Evolutionary conservation across 768 basidiomycete genomes (phyloP), one percentile per base, ranked within the genome.

Genomic region (Tricholoma sp.): DNA sequence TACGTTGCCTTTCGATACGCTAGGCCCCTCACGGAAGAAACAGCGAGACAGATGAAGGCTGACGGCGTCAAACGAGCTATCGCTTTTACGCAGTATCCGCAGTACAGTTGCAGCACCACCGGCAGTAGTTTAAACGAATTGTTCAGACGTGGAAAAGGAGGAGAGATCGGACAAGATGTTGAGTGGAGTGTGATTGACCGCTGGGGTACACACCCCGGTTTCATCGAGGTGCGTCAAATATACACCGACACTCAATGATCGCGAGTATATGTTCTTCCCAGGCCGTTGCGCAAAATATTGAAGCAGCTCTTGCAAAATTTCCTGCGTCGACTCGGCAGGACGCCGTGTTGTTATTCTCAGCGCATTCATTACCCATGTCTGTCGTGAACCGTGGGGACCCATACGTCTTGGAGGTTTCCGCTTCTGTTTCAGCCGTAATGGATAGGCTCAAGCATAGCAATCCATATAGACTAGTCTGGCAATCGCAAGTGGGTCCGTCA

Each of bases 301-400:
- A 91, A 70, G 79, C 81, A 7, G 87, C 94, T 1, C 80, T 99
- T 12, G 77, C 79, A 43, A 86, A 89, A 66, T 98, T 93, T 69
- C 79, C 91, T 3, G 79, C 78, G 52, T 83, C 84, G 52, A 78
- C 75, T 66, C 85, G 95, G 39, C 77, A 84, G 34, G 81, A 91
- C 10, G 85, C 85, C 11, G 89, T 96, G 18, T 70, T 99, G 32
- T 79, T 98, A 55, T 98, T 98, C 76, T 98, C 96, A 1, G 97
- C 97, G 3, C 97, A 99, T 67, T 98, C 97, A 6, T 76, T 99
- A 41, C 97, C 97, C 24, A 92, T 99, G 86, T 95, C 94, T 5
- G 92, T 98, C 61, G 94, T 98, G 60, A 98, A 98, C 77, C 93
- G 97, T 64, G 97, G 97, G 41, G 97, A 99, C 74, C 96, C 97